Evolutionary conservation across 176 grass and related monocot genomes (phyloP), one percentile per base, ranked within the genome.

Genomic region (Carex pumila): DNA sequence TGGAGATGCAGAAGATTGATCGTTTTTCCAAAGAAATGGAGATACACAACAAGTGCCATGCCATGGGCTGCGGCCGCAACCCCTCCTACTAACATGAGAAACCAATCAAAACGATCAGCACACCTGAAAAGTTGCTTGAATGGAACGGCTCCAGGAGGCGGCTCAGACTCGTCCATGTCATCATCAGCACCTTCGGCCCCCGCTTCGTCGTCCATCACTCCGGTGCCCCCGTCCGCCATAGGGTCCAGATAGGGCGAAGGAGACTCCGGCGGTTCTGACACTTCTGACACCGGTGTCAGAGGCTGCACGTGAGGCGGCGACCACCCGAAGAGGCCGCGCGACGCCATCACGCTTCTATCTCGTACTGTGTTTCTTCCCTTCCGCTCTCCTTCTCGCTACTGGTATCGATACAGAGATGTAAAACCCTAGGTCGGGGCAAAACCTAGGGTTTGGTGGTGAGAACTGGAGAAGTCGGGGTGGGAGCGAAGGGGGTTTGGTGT

Each of bases 291-390:
- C 13, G 96, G 96, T 65, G 96, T 99, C 68, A 99, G 88, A 36
- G 96, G 96, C 84, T 99, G 96, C 64, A 93, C 89, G 89, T 99
- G 96, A 41, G 96, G 96, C 89, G 96, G 96, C 76, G 93, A 99
- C 96, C 96, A 99, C 19, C 96, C 91, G 89, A 99, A 99, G 84
- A 99, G 65, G 12, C 95, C 92, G 80, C 96, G 81, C 21, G 96
- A 99, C 6, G 83, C 96, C 96, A 99, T 98, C 87, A 72, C 83
- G 6, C 65, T 30, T 21, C 69, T 87, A 87, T 85, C 84, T 81
- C 73, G 9, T 87, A 75, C 21, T 61, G 19, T 54, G 34, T 81
- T 55, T 65, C 58, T 36, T 43, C 22, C 66, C 60, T 41, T 86
- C 13, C 9, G 71, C 39, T 22, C 43, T 60, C 5, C 10, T 17